These are phyloP conservation scores for Lactarius psammicola DNA, from an alignment of 768 basidiomycete species.

Conservation along the genomic window DNA sequence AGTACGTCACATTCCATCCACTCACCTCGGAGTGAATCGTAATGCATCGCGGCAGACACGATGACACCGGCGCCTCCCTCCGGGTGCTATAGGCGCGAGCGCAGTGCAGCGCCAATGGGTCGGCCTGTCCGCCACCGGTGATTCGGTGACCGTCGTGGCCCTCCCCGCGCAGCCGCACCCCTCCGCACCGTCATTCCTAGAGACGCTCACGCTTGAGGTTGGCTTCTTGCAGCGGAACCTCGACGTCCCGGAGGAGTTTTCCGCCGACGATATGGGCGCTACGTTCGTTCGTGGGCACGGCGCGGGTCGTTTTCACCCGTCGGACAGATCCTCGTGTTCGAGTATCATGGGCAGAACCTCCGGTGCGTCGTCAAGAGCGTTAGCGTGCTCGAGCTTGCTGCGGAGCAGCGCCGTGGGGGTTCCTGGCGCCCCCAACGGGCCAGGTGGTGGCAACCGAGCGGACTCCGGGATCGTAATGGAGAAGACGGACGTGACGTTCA, in stretches of 20 bases:
- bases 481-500: conserved; percentile 86
- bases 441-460: conserved; percentile 20
- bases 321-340: conserved; percentile 75
- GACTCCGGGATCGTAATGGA: conserved; percentile 79
- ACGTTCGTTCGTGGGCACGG: conserved; percentile 75
- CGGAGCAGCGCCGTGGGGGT: conserved; percentile 54
- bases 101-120: conserved; percentile 87
- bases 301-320: conserved; percentile 65
- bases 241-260: conserved; percentile 68
- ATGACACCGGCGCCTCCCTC: conserved; percentile 70
- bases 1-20: conserved; percentile 46
- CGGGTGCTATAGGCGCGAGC: conserved; percentile 74
- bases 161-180: conserved; percentile 48
- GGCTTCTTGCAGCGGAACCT: conserved; percentile 56
- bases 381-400: conserved; percentile 57
- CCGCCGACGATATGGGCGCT: conserved; percentile 79
- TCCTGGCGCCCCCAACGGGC: conserved; percentile 30
- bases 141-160: conserved; percentile 67
- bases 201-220: conserved; percentile 78
- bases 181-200: conserved; percentile 58
- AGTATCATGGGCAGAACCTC: conserved; percentile 83
- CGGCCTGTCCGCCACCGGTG: conserved; percentile 74
- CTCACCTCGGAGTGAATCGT: neutral
- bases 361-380: conserved; percentile 66
- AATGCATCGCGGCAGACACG: conserved; percentile 55